A percentile compares a stretch with the other conserved stretches of the same genome.
These are phyloP conservation scores for Rhodotorula sp. DNA, from an alignment of 1,284 basidiomycete genomes.

Conservation along the genomic window DNA sequence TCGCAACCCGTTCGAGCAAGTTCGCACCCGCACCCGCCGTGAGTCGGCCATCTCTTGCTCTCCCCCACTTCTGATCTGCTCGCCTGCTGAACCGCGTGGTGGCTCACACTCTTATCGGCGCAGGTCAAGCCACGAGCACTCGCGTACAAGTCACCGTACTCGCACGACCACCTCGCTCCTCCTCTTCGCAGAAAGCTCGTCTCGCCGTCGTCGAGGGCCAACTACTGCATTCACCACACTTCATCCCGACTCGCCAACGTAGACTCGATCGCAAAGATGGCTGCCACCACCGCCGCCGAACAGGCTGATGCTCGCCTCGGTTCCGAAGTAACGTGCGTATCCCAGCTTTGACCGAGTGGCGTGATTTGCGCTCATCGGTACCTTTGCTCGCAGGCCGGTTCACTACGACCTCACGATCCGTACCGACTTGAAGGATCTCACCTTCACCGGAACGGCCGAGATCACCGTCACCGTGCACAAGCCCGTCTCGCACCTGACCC, in stretches of 20 bases:
- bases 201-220: not conserved
- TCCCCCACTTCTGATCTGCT: too few species aligned
- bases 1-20: too few species aligned
- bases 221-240: slow-evolving; percentile 24
- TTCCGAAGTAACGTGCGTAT: slow-evolving; percentile 13
- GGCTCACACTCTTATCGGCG: too few species aligned
- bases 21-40: too few species aligned
- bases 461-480: slow-evolving; percentile 68
- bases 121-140: not conserved
- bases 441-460: slow-evolving; percentile 77
- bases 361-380: not conserved
- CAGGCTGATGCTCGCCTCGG: slow-evolving; percentile 15
- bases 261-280: slow-evolving; percentile 8
- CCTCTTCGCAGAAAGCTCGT: not conserved
- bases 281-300: not conserved
- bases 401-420: slow-evolving; percentile 83
- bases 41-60: too few species aligned
- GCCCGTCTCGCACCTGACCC: slow-evolving; percentile 62
- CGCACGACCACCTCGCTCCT: not conserved
- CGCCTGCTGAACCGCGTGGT: too few species aligned
- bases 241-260: slow-evolving; percentile 20
- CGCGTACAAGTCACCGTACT: not conserved
- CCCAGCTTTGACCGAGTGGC: too few species aligned
- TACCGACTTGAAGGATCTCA: slow-evolving; percentile 74
- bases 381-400: slow-evolving; percentile 38